phyloP scores from a whole-genome alignment of 2,329 filamentous ascomycete genomes.

The Fusarium staphyleae region DNA sequence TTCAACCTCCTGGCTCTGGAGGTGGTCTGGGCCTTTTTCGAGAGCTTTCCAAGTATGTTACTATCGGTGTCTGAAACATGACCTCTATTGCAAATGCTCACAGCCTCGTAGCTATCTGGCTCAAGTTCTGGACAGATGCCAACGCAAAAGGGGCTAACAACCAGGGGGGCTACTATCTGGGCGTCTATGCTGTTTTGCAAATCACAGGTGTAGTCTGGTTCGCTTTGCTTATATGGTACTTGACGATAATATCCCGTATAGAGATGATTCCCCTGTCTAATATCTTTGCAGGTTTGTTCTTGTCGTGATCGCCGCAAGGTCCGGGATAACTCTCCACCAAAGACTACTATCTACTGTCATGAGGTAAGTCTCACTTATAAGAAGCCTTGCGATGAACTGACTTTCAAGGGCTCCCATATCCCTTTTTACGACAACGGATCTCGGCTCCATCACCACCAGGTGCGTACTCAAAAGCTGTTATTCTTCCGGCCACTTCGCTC shows the following conservation, averaged over 20 bases:
- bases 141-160: constrained; percentile 12
- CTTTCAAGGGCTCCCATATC: constrained; percentile 48
- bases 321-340: constrained; percentile 38
- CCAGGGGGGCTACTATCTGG: constrained; percentile 34
- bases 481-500: too few relatives aligned
- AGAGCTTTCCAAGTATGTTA: constrained; percentile 42
- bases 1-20: constrained; percentile 32
- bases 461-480: constrained; percentile 9
- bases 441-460: constrained; percentile 52
- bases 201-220: constrained; percentile 32
- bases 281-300: constrained; percentile 38
- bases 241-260: accelerated
- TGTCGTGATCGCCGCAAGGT: constrained; percentile 39
- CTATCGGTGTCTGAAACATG: not conserved
- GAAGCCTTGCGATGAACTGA: constrained; percentile 10
- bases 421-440: constrained; percentile 51
- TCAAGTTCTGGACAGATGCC: constrained; percentile 43
- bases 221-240: constrained; percentile 32
- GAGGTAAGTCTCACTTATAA: not conserved
- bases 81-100: not conserved
- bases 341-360: constrained; percentile 37
- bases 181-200: constrained; percentile 39
- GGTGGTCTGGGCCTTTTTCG: constrained; percentile 39
- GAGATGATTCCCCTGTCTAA: not conserved
- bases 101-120: constrained; percentile 40